Conservation (phyloP, 176 grass and related monocot genomes). For the Ananas comosus region DNA sequence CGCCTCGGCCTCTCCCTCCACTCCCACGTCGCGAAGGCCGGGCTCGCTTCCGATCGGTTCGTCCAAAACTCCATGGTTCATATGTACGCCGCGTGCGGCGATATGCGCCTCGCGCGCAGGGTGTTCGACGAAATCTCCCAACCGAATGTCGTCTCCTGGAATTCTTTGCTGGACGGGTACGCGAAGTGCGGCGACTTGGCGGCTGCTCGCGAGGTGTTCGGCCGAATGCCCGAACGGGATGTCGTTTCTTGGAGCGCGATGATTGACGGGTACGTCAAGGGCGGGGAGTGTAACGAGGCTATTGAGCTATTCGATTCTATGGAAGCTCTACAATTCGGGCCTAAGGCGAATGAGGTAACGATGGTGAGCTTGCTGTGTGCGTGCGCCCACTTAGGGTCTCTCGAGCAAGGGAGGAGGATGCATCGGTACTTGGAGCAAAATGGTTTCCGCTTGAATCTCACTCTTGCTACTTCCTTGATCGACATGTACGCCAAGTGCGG, state of each 20-base stretch:
- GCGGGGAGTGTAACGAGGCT: constrained; percentile 36
- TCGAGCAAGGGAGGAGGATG: constrained; percentile 32
- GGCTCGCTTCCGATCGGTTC: constrained; percentile 17
- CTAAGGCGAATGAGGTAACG: constrained; percentile 40
- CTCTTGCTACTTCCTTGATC: constrained; percentile 39
- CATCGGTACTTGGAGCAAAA: constrained; percentile 32
- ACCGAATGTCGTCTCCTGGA: constrained; percentile 52
- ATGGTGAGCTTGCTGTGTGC: constrained; percentile 56
- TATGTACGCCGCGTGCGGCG: constrained; percentile 34
- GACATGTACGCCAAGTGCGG: constrained; percentile 65
- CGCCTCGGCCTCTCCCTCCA: constrained; percentile 4
- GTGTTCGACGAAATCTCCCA: constrained; percentile 56
- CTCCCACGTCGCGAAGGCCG: constrained; percentile 3
- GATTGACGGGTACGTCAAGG: constrained; percentile 59
- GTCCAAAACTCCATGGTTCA: constrained; percentile 25
- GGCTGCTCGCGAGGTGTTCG: constrained; percentile 26
- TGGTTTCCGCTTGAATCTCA: constrained; percentile 28
- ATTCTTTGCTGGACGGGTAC: constrained; percentile 49
- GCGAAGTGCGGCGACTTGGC: constrained; percentile 53
- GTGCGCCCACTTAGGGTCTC: constrained; percentile 46
- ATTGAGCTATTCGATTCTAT: constrained; percentile 41
- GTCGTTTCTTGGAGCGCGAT: constrained; percentile 65
- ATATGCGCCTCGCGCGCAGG: constrained; percentile 21
- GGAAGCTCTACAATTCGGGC: constrained; percentile 5
- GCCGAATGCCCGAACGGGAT: constrained; percentile 37